Evolutionary conservation across 257 asterid species (phyloP), one percentile per base, ranked within the genome.

Genomic region (Fraxinus quadrangulata): DNA sequence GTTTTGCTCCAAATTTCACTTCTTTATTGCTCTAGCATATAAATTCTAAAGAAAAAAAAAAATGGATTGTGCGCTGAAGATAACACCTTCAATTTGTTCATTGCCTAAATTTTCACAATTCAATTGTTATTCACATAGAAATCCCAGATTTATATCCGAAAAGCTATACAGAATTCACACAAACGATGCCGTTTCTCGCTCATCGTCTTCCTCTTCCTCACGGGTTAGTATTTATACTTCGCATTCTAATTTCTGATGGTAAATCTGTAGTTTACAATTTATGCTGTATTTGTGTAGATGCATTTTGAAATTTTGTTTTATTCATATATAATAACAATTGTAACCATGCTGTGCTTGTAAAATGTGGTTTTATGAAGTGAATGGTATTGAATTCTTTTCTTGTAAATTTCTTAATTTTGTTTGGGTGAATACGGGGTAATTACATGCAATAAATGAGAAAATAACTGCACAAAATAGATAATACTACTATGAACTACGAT

Each of bases 61-160:
- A n/a, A n/a, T 82, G 90, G 85, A 71, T n/a, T 80, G 63, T 76
- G 79, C 83, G 73, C 69, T 75, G 79, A 76, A 75, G 79, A 77
- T 74, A 9, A 33, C 83, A 28, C 73, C 79, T 75, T 78, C 87
- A 26, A 76, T 81, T 31, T 70, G 82, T 54, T 78, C 85, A 3
- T 72, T 78, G 75, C 83, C 85, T 67, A 81, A 77, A 77, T 10
- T 77, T 80, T 45, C 83, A 47, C 71, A 75, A 39, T 47, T 45
- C 56, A 70, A 74, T 73, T 36, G 39, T 72, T 79, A 70, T 42
- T 74, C 16, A 9, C 78, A 30, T 37, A 71, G 68, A 33, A 83
- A 77, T 71, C 79, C 77, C 79, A 71, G 72, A 7, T 61, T 82
- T 77, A 37, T 69, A 61, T 77, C 76, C 72, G 70, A 14, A 67